phyloP scores from a whole-genome alignment of 1,139 yeast genomes.

The Diutina ranongensis region DNA sequence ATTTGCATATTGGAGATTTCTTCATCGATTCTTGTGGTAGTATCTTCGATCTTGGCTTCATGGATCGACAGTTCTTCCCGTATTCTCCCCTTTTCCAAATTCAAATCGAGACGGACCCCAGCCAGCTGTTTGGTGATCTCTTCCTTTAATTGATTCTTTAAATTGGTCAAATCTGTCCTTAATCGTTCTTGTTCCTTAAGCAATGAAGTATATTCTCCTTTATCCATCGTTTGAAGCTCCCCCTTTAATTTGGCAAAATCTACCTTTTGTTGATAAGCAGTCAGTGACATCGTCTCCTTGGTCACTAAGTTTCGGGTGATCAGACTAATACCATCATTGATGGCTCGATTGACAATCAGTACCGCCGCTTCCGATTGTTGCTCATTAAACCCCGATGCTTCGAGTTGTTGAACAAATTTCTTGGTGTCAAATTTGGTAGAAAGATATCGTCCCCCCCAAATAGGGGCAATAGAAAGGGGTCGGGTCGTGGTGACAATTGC shows the following conservation, averaged over 20 bases:
- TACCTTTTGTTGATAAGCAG: conserved; percentile 91
- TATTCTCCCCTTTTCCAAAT: conserved; percentile 88
- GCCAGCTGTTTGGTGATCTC: conserved; percentile 89
- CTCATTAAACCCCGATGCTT: conserved; percentile 49
- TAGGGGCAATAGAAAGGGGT: too few species aligned
- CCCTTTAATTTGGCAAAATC: conserved; percentile 92
- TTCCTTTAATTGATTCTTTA: conserved; percentile 75
- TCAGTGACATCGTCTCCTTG: conserved; percentile 68
- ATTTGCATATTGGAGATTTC: conserved; percentile 90
- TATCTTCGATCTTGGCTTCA: conserved; percentile 87
- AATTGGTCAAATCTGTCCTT: conserved; percentile 74
- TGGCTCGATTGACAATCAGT: conserved; percentile 59
- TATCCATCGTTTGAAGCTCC: conserved; percentile 80
- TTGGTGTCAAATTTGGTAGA: conserved; percentile 66
- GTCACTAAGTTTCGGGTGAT: conserved; percentile 70
- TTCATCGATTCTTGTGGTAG: conserved; percentile 89
- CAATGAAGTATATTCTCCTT: conserved; percentile 70
- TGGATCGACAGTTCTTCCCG: conserved; percentile 89
- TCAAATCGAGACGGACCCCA: conserved; percentile 79
- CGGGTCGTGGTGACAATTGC: too few species aligned
- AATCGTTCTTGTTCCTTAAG: conserved; percentile 83
- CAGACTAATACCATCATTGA: conserved; percentile 71
- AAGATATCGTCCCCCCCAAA: too few species aligned
- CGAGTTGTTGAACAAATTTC: conserved; percentile 57
- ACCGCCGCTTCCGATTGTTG: conserved; percentile 79